Evolutionary conservation across 2,329 filamentous ascomycete species (phyloP), one percentile per base, ranked within the genome.

Genomic region (Lasiodiplodia gonubiensis): DNA sequence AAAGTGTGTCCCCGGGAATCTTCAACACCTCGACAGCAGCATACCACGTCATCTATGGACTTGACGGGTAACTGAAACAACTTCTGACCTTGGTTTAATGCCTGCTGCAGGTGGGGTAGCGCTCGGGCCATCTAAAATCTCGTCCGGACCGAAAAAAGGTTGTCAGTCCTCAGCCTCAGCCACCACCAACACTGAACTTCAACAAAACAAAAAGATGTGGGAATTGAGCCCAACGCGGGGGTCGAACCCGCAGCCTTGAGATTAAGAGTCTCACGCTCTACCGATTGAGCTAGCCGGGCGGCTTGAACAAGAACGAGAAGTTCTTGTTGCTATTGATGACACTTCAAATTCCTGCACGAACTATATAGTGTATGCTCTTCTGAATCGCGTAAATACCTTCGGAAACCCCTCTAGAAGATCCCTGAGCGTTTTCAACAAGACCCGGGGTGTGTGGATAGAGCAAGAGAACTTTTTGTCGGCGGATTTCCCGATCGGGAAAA

Each of bases 201-300:
- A 4, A 11, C n/a, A 66, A 52, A 52, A 42, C 53, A 49, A 59
- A 54, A 59, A 60, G 4, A 60, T 57, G n/a, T 57, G 66, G 66
- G 55, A 55, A 63, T 67, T 63, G 66, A 67, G 66, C 66, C 66
- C 57, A 67, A 67, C 66, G 66, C 66, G 66, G 66, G 65, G 65
- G 35, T 67, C 54, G 65, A 67, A 67, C 65, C 65, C 65, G 65
- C 65, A 67, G 55, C 65, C 65, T 67, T 67, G 54, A 67, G 65
- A 67, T 67, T 78, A 78, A 79, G 76, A 78, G 76, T 77, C 77
- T 78, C 73, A 78, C 75, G 77, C 77, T 77, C 77, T 79, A 78
- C 76, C 77, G 77, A 78, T 78, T 77, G 74, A 75, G 75, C 69
- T 70, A 72, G 66, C 66, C 66, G 49, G 66, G 66, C 66, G 53